Evolutionary conservation across 2,329 filamentous ascomycete genomes (phyloP), one percentile per base, ranked within the genome.

Genomic region (Lachnellula hyalina): DNA sequence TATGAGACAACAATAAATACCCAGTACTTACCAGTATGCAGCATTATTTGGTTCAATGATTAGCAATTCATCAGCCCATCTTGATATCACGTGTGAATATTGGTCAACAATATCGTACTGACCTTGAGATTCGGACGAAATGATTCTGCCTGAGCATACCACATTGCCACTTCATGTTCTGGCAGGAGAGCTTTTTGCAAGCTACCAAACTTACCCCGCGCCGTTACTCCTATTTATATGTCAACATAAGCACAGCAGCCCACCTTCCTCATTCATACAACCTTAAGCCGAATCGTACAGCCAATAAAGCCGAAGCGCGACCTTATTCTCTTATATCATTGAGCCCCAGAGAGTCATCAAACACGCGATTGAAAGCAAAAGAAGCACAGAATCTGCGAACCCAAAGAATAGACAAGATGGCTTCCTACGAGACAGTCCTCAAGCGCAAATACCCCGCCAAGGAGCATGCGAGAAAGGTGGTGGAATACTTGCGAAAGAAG

Each of bases 401-500:
- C 17, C 19, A 44, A 34, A 4, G 6, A 44, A 21, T 5, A 9
- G 32, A 6, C 50, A 64, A 38, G 19, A 65, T 65, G 62, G 58
- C 54, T 14, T 52, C 55, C 23, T 54, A 57, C 23, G 64, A 67
- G 49, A 48, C 52, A 41, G 72, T 85, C 60, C 74, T 86, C 57
- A 73, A 76, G 74, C 80, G 78, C 61, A 86, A 86, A 67, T 86
- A 86, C 71, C 94, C 94, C 23, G 93, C 88, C 65, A 97, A 96
- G 76, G 78, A 81, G 28, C 94, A 99, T 72, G 90, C 89, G 56
- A 82, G 82, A 64, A 85, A 87, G 58, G 92, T 97, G n/a, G 88
- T 86, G 55, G 83, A 90, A 56, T 87, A 86, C 70, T 85, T 97
- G 60, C 79, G 81, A 52, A 75, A 81, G 57, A 84, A 88, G 68